Conservation (phyloP, 192 early-diverging fungal genomes). For the Pecoramyces ruminantium region DNA sequence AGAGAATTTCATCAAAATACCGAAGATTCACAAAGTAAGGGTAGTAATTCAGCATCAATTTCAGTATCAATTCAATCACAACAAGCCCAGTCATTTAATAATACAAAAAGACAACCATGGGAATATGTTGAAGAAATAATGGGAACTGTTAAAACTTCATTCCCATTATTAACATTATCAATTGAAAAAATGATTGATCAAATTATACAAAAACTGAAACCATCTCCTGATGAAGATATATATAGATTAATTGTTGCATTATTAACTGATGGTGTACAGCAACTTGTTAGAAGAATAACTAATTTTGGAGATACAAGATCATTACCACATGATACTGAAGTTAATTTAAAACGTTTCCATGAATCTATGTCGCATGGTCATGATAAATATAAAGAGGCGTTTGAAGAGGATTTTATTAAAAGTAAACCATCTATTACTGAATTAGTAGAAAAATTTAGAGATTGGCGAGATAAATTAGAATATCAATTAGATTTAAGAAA, state of each 20-base stretch:
- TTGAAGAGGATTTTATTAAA: slow-evolving; percentile 84
- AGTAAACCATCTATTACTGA: slow-evolving; percentile 66
- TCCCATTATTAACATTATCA: slow-evolving; percentile 77
- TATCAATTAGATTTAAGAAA: slow-evolving; percentile 67
- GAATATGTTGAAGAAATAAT: slow-evolving; percentile 87
- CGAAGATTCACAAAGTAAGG: slow-evolving; percentile 1
- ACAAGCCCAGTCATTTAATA: slow-evolving; percentile 1
- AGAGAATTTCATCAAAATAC: slow-evolving; percentile 1
- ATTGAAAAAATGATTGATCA: slow-evolving; percentile 99
- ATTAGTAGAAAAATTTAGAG: slow-evolving; percentile 70
- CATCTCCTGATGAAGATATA: slow-evolving; percentile 91
- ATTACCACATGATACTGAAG: slow-evolving; percentile 47
- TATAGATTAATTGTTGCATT: slow-evolving; percentile 86
- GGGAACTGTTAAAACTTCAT: slow-evolving; percentile 84
- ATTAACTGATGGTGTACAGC: slow-evolving; percentile 73
- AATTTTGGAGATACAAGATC: slow-evolving; percentile 43
- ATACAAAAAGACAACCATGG: slow-evolving; percentile 43
- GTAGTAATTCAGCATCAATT: slow-evolving; percentile 1
- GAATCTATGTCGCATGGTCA: slow-evolving; percentile 66
- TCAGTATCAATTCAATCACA: background rate
- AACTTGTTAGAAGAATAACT: background rate
- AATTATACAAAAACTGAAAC: slow-evolving; percentile 84
- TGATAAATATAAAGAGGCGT: slow-evolving; percentile 47
- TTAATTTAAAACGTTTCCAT: slow-evolving; percentile 76
- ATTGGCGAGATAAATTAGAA: slow-evolving; percentile 90